phyloP scores from a whole-genome alignment of 2,329 filamentous ascomycete species.

The Thermothelomyces thermophilus region DNA sequence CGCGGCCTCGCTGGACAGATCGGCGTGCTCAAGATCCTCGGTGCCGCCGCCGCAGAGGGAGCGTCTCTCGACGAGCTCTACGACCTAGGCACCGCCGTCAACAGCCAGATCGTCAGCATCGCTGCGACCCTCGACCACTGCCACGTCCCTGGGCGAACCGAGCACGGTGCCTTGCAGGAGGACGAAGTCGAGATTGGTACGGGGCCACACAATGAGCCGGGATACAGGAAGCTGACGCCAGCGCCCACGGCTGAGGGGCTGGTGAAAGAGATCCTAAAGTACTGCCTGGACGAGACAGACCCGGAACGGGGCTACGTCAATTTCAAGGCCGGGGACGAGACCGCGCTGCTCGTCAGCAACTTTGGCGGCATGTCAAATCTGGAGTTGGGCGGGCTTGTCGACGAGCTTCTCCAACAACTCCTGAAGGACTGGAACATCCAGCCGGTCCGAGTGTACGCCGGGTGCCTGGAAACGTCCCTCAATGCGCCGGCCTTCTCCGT shows the following conservation, averaged over 20 bases:
- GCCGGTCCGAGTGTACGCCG: conserved; percentile 51
- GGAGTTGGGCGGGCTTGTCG: conserved; percentile 48
- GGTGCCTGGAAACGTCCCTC: conserved; percentile 64
- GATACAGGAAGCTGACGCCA: conserved; percentile 50
- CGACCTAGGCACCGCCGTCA: conserved; percentile 43
- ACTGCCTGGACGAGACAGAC: conserved; percentile 53
- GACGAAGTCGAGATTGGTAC: conserved; percentile 58
- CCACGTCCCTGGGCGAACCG: conserved; percentile 48
- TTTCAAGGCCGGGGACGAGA: conserved; percentile 42
- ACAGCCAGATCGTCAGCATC: conserved; percentile 48
- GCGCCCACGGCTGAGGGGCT: conserved; percentile 42
- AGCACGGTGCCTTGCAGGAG: conserved; percentile 41
- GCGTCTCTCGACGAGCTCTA: conserved; percentile 45
- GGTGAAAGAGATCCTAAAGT: conserved; percentile 50
- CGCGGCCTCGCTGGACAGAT: conserved; percentile 57
- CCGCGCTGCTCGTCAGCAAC: conserved; percentile 50
- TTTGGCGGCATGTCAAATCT: conserved; percentile 53
- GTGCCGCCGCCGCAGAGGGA: conserved; percentile 42
- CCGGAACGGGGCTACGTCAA: conserved; percentile 44
- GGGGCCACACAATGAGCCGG: conserved; percentile 62
- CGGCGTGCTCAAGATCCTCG: conserved; percentile 51
- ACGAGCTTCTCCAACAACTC: conserved; percentile 48
- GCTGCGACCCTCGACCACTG: conserved; percentile 55
- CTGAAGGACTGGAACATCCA: conserved; percentile 40
- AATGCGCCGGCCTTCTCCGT: conserved; percentile 67